Conservation (phyloP, 1,284 basidiomycete species). For the Leccinum fuscescens region DNA sequence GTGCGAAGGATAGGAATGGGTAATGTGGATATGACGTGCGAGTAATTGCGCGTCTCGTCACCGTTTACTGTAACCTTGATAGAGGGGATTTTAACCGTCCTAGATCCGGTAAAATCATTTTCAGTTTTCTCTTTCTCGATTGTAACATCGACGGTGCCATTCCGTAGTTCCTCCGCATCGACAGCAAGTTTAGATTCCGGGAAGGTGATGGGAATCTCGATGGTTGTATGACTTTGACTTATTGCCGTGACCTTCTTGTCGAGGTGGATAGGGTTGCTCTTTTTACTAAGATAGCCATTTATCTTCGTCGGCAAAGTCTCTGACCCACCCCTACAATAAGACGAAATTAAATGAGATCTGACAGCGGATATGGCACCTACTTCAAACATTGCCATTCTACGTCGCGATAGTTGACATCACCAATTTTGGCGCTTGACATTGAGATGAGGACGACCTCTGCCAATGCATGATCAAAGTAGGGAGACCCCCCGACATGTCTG, state of each 20-base stretch:
- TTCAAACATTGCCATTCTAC: slow-evolving; percentile 17
- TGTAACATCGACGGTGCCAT: neutral
- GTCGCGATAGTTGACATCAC: neutral
- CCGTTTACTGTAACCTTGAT: slow-evolving; percentile 8
- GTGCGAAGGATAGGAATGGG: slow-evolving; percentile 14
- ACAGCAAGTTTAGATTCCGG: too few relatives aligned
- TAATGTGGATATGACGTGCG: slow-evolving; percentile 21
- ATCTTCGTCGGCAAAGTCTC: slow-evolving; percentile 11
- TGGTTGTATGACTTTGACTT: neutral
- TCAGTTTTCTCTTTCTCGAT: neutral
- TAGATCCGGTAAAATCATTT: neutral
- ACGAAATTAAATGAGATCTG: neutral
- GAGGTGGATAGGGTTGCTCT: slow-evolving; percentile 1
- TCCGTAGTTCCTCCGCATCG: neutral
- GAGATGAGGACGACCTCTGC: neutral
- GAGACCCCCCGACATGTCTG: slow-evolving; percentile 6
- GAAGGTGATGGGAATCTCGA: neutral
- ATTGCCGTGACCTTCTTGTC: slow-evolving; percentile 12
- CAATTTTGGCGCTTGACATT: neutral
- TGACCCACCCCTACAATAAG: slow-evolving; percentile 14
- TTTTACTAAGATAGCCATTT: slow-evolving; percentile 3
- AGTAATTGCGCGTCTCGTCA: slow-evolving; percentile 3
- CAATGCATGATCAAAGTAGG: neutral
- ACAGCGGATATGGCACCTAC: neutral
- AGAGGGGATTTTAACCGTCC: neutral